phyloP scores from a whole-genome alignment of 2,329 filamentous ascomycete genomes.

The Aschersonia sp. region DNA sequence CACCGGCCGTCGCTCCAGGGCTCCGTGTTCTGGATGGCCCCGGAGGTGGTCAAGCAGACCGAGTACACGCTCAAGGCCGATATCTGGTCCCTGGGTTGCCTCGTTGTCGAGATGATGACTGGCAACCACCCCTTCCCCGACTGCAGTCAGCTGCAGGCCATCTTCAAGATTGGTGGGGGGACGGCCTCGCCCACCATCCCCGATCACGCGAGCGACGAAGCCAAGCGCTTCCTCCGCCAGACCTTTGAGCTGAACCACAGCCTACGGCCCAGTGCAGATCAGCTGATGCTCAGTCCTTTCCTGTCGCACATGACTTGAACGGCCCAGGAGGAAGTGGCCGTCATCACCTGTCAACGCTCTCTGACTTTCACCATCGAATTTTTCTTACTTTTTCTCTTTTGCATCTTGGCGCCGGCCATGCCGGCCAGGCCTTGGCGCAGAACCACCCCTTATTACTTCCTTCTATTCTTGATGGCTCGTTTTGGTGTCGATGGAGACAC shows the following conservation, averaged over 20 bases:
- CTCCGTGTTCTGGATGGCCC: slow-evolving; percentile 99
- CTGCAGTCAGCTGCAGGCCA: slow-evolving; percentile 91
- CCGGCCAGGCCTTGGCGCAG: too few relatives aligned
- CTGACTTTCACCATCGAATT: background rate
- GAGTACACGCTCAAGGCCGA: slow-evolving; percentile 97
- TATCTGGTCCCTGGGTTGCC: slow-evolving; percentile 93
- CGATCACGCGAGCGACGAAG: slow-evolving; percentile 72
- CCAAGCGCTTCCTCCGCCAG: slow-evolving; percentile 66
- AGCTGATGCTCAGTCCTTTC: slow-evolving; percentile 74
- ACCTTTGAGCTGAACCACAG: slow-evolving; percentile 96
- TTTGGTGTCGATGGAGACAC: too few relatives aligned
- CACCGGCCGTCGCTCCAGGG: slow-evolving; percentile 75
- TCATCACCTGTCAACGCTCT: too few relatives aligned
- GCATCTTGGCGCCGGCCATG: background rate
- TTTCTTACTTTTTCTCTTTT: background rate
- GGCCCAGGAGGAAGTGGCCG: too few relatives aligned
- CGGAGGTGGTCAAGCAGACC: slow-evolving; percentile 94
- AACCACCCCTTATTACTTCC: too few relatives aligned
- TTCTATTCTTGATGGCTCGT: too few relatives aligned
- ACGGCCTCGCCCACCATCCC: slow-evolving; percentile 81
- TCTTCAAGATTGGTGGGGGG: slow-evolving; percentile 92
- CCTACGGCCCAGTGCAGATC: slow-evolving; percentile 80
- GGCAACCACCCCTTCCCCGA: slow-evolving; percentile 93
- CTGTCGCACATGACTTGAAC: slow-evolving; percentile 51
- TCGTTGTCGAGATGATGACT: slow-evolving; percentile 99